A percentile compares a stretch with the other conserved stretches of the same genome.
phyloP scores from a whole-genome alignment of 768 basidiomycete species.

The Russula virescens region DNA sequence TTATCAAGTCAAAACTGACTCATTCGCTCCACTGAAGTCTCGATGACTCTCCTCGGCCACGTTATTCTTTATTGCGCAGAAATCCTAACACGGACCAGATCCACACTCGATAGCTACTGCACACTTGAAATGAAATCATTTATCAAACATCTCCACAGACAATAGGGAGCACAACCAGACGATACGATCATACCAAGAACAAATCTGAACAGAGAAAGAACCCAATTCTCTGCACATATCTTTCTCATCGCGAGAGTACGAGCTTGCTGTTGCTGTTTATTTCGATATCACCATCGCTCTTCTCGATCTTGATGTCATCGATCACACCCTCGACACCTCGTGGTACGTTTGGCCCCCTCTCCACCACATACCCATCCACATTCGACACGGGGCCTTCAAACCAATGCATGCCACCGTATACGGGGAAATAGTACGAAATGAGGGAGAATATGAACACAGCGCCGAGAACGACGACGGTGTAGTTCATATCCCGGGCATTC shows the following conservation, averaged over 20 bases:
- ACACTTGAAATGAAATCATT: too few species aligned
- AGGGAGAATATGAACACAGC: slow-evolving; percentile 52
- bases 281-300: neutral
- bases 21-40: too few species aligned
- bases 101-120: too few species aligned
- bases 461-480: slow-evolving; percentile 60
- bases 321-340: neutral
- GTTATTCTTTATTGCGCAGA: too few species aligned
- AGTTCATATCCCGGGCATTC: slow-evolving; percentile 55
- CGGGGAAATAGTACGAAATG: slow-evolving; percentile 62
- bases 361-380: slow-evolving; percentile 27
- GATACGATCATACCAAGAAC: too few species aligned
- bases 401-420: slow-evolving; percentile 67
- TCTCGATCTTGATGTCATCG: neutral
- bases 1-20: too few species aligned
- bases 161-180: too few species aligned
- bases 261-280: neutral
- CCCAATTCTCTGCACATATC: neutral
- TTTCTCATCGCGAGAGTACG: neutral
- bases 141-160: too few species aligned
- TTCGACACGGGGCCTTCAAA: slow-evolving; percentile 61
- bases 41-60: too few species aligned
- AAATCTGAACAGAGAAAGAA: too few species aligned
- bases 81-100: too few species aligned
- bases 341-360: neutral